Evolutionary conservation across 2,329 filamentous ascomycete genomes (phyloP).

Genomic region (Aspergillus ustus): DNA sequence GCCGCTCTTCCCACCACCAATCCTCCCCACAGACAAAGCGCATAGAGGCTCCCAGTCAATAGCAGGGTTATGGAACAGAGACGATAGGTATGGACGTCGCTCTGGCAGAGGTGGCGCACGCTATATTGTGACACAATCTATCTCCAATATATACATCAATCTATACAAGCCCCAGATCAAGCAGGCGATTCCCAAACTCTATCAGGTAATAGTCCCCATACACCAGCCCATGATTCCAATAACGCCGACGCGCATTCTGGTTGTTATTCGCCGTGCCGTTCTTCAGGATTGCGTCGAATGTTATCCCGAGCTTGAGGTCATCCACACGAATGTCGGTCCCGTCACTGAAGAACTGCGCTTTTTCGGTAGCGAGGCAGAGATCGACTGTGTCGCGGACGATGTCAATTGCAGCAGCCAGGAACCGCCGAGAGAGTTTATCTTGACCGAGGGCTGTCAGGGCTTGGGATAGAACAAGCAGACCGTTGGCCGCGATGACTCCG

Average conservation of each 20-base stretch:
- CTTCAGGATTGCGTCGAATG: conserved; percentile 43
- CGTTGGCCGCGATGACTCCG: conserved; percentile 49
- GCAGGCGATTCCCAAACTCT: conserved; percentile 42
- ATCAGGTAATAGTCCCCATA: conserved; percentile 51
- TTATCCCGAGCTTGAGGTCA: neutral
- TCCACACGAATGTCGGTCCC: conserved; percentile 38
- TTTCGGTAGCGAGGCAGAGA: neutral
- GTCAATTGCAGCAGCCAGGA: conserved; percentile 11
- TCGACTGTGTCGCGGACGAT: conserved; percentile 21
- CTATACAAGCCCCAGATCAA: neutral
- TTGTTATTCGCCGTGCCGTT: conserved; percentile 51
- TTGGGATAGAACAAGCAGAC: conserved; percentile 46
- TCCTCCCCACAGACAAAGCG: too few species aligned
- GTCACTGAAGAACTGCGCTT: conserved; percentile 20
- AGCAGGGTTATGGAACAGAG: too few species aligned
- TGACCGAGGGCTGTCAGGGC: conserved; percentile 11
- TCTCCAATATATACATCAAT: neutral
- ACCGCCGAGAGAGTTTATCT: conserved; percentile 4
- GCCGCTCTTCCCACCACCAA: neutral
- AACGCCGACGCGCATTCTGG: conserved; percentile 43
- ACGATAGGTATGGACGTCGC: too few species aligned
- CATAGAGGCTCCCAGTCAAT: too few species aligned
- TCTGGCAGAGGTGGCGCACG: neutral
- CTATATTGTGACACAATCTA: neutral
- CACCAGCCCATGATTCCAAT: conserved; percentile 47